These are phyloP conservation scores for Eremothecium cymbalariae DNA, from an alignment of 1,139 yeast species.

Conservation along the genomic window DNA sequence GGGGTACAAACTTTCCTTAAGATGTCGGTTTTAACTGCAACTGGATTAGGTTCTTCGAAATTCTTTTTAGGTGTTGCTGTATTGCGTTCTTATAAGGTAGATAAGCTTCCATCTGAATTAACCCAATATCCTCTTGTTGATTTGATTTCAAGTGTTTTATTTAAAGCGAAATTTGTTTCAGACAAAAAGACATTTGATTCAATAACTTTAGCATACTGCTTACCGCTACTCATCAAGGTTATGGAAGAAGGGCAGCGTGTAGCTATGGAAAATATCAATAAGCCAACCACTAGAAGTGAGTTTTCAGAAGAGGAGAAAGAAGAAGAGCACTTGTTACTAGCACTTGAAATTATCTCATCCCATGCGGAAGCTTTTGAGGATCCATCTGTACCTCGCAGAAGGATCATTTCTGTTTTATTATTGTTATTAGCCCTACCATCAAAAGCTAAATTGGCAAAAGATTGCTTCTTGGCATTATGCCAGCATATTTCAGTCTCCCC, in stretches of 20 bases:
- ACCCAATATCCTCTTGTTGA: slow-evolving; percentile 46
- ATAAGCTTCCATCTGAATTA: slow-evolving; percentile 37
- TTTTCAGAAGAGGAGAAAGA: slow-evolving; percentile 73
- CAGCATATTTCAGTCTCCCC: slow-evolving; percentile 64
- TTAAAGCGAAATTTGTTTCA: slow-evolving; percentile 64
- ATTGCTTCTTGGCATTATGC: slow-evolving; percentile 66
- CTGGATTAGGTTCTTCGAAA: slow-evolving; percentile 45
- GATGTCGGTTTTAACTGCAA: slow-evolving; percentile 38
- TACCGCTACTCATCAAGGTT: slow-evolving; percentile 63
- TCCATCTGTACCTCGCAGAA: slow-evolving; percentile 58
- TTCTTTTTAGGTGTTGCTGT: slow-evolving; percentile 60
- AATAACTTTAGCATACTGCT: slow-evolving; percentile 58
- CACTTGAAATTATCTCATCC: slow-evolving; percentile 65
- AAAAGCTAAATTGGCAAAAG: slow-evolving; percentile 74
- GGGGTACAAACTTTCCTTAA: slow-evolving; percentile 37
- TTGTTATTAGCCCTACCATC: slow-evolving; percentile 65
- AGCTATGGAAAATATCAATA: slow-evolving; percentile 43
- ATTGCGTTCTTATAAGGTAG: slow-evolving; percentile 44
- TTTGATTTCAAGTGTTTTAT: slow-evolving; percentile 57
- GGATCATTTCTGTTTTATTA: slow-evolving; percentile 53
- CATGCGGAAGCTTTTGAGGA: slow-evolving; percentile 72
- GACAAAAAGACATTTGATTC: slow-evolving; percentile 68
- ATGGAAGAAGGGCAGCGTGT: slow-evolving; percentile 52
- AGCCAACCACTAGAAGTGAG: slow-evolving; percentile 47
- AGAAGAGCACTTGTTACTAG: slow-evolving; percentile 76